Evolutionary conservation across 73 alveolate genomes (phyloP).

Genomic region (Uronychia setigera): DNA sequence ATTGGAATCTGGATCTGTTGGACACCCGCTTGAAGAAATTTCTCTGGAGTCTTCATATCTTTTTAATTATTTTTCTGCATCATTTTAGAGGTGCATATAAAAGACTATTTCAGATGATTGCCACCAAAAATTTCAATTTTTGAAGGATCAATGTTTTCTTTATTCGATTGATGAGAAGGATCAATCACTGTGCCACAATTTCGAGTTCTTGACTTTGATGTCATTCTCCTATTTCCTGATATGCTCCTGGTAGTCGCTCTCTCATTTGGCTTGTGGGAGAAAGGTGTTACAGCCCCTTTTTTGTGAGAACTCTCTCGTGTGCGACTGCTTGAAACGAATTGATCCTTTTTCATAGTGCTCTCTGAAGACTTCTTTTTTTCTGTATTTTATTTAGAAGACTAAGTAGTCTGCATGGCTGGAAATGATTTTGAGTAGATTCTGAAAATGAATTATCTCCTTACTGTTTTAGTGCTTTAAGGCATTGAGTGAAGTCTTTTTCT

Average conservation of each 20-base stretch:
- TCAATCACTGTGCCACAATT: too few species aligned
- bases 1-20: not conserved
- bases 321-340: too few species aligned
- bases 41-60: not conserved
- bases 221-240: not conserved
- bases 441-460: not conserved
- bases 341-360: not conserved
- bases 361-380: not conserved
- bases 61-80: too few species aligned
- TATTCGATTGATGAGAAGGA: too few species aligned
- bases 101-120: not conserved
- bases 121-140: too few species aligned
- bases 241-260: conserved; percentile 2
- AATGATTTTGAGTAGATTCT: not conserved
- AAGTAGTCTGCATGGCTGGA: not conserved
- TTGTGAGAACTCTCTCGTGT: too few species aligned
- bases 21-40: not conserved
- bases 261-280: too few species aligned
- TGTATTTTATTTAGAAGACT: not conserved
- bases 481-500: not conserved
- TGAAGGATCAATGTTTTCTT: not conserved
- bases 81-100: not conserved
- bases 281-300: not conserved
- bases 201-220: not conserved
- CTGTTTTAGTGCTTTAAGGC: not conserved